Conservation (phyloP, 176 grass and related monocot species). For the Tillandsia fasciculata region DNA sequence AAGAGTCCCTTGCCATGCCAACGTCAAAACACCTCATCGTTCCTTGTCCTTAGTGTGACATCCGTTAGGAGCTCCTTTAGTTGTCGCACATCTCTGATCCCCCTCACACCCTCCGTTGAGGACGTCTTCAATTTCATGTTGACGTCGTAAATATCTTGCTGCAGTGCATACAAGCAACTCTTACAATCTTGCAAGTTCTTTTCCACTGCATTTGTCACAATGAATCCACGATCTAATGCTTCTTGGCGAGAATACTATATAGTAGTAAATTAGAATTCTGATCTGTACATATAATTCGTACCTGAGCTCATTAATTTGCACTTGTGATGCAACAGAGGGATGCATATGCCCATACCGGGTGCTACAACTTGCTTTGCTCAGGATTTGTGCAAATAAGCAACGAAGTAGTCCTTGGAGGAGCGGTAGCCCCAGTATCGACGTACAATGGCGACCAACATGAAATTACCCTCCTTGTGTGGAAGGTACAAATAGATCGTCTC, state of each 20-base stretch:
- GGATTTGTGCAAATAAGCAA: conserved; percentile 11
- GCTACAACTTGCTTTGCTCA: not conserved
- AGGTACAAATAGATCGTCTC: not conserved
- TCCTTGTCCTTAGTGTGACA: no score
- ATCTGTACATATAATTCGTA: not conserved
- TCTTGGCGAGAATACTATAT: not conserved
- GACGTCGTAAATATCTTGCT: no score
- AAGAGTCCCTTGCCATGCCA: no score
- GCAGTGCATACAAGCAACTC: no score
- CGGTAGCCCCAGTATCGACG: not conserved
- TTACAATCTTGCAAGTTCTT: no score
- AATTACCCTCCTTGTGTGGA: not conserved
- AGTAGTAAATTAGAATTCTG: not conserved
- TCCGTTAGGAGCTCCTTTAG: no score
- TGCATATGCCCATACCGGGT: not conserved
- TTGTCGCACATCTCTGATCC: no score
- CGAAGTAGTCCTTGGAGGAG: not conserved
- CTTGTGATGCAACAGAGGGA: not conserved
- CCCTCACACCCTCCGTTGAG: no score
- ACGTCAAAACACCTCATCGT: no score
- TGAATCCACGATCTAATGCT: not conserved
- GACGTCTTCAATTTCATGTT: no score
- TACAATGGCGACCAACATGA: not conserved
- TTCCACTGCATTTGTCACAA: no score
- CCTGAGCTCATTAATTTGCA: not conserved